phyloP scores from a whole-genome alignment of 2,329 filamentous ascomycete species.

The Colletotrichum endophyticum region DNA sequence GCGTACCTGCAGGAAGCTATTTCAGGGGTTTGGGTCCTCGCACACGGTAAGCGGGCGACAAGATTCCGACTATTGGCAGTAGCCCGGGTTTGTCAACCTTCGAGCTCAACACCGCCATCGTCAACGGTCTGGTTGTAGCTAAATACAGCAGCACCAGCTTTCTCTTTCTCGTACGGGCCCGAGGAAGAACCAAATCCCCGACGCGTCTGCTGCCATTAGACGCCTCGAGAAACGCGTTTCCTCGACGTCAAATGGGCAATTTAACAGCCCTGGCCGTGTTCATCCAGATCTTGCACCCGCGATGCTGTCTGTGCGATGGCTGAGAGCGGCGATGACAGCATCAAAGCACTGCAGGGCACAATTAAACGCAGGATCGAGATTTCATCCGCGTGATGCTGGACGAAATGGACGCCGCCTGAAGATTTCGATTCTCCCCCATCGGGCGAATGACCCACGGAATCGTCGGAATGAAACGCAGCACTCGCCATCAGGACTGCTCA shows the following conservation, averaged over 20 bases:
- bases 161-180: background rate
- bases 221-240: background rate
- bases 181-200: background rate
- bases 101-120: background rate
- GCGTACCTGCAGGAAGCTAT: background rate
- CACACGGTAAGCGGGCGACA: background rate
- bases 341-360: background rate
- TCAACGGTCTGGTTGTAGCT: background rate
- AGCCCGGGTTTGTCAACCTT: background rate
- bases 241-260: background rate
- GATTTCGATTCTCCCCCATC: background rate
- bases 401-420: background rate
- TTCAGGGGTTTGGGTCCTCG: background rate
- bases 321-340: background rate
- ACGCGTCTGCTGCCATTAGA: background rate
- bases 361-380: background rate
- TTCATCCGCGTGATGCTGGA: background rate
- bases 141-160: background rate
- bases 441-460: background rate
- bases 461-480: background rate
- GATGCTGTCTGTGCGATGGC: slow-evolving; percentile 1
- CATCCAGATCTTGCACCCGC: background rate
- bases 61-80: background rate
- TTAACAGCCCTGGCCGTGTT: background rate
- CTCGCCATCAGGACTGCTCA: background rate